Evolutionary conservation across 768 basidiomycete species (phyloP).

Genomic region (Kwoniella sp.): DNA sequence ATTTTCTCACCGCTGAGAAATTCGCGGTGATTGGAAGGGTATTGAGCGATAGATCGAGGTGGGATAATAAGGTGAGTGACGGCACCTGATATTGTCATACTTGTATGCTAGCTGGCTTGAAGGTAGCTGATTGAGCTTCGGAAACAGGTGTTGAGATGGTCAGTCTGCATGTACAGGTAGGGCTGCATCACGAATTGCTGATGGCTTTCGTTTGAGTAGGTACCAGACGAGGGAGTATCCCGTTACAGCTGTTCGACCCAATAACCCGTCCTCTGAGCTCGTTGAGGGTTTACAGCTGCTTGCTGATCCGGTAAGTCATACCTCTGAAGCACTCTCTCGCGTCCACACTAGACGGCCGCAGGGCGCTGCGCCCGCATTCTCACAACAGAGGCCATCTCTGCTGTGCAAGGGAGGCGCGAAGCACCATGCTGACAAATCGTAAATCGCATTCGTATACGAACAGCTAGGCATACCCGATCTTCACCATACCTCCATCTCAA

Average conservation of each 20-base stretch:
- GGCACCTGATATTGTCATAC: neutral
- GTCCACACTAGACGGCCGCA: too few species aligned
- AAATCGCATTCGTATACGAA: too few species aligned
- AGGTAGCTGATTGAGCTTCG: neutral
- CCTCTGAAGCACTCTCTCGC: too few species aligned
- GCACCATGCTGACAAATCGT: too few species aligned
- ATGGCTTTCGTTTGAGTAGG: too few species aligned
- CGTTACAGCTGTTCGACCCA: conserved; percentile 42
- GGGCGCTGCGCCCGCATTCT: too few species aligned
- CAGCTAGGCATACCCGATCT: conserved; percentile 34
- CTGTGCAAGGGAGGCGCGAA: too few species aligned
- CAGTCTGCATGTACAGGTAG: too few species aligned
- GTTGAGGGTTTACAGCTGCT: conserved; percentile 38
- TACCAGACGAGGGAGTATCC: conserved; percentile 33
- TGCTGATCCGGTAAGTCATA: conserved; percentile 32
- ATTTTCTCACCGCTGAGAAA: conserved; percentile 39
- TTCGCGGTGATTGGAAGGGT: conserved; percentile 48
- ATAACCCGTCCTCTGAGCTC: conserved; percentile 13
- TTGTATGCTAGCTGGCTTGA: neutral
- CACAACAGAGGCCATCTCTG: too few species aligned
- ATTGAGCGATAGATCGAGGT: conserved; percentile 42
- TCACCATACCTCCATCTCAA: conserved; percentile 42
- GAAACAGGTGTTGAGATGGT: conserved; percentile 41
- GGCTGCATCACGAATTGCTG: too few species aligned
- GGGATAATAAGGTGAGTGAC: conserved; percentile 42